These are phyloP conservation scores for Yamadazyma kanchanaburiensis DNA, from an alignment of 1,139 yeast genomes.

Conservation along the genomic window DNA sequence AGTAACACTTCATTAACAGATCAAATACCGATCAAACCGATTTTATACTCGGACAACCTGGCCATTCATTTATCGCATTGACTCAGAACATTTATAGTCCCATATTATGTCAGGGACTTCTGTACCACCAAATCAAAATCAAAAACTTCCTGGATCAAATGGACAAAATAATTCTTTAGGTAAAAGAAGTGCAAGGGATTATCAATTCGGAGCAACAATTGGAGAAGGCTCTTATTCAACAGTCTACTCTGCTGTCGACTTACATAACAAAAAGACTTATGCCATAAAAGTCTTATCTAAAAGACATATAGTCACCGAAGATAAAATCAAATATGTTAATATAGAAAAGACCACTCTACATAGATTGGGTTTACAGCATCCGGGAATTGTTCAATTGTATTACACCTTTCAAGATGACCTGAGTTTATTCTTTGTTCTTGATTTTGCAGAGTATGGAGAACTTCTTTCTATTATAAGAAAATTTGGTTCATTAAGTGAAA, in stretches of 20 bases:
- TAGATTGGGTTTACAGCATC: conserved; percentile 61
- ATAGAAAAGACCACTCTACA: conserved; percentile 76
- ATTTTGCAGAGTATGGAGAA: conserved; percentile 81
- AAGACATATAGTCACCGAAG: conserved; percentile 71
- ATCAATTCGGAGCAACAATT: conserved; percentile 64
- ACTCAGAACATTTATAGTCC: neutral
- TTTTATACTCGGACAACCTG: too few relatives aligned
- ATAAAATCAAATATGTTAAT: conserved; percentile 75
- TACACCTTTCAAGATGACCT: conserved; percentile 79
- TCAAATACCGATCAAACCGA: too few relatives aligned
- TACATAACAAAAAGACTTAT: conserved; percentile 52
- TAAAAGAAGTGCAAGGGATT: conserved; percentile 50
- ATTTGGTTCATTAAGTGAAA: conserved; percentile 75
- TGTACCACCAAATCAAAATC: conserved; percentile 1
- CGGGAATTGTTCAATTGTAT: conserved; percentile 67
- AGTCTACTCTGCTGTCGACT: conserved; percentile 65
- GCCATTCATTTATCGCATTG: too few relatives aligned
- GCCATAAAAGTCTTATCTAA: conserved; percentile 77
- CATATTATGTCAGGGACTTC: conserved; percentile 2
- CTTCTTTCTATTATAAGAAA: conserved; percentile 66
- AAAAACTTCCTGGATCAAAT: too few relatives aligned
- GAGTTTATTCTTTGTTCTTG: conserved; percentile 68
- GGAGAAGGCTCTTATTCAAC: conserved; percentile 86
- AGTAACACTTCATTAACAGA: too few relatives aligned
- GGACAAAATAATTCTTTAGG: too few relatives aligned